Percentiles rank a stretch among this genome's conserved stretches.
phyloP scores from a whole-genome alignment of 2,329 filamentous ascomycete genomes.

The Colletotrichum liaoningense region DNA sequence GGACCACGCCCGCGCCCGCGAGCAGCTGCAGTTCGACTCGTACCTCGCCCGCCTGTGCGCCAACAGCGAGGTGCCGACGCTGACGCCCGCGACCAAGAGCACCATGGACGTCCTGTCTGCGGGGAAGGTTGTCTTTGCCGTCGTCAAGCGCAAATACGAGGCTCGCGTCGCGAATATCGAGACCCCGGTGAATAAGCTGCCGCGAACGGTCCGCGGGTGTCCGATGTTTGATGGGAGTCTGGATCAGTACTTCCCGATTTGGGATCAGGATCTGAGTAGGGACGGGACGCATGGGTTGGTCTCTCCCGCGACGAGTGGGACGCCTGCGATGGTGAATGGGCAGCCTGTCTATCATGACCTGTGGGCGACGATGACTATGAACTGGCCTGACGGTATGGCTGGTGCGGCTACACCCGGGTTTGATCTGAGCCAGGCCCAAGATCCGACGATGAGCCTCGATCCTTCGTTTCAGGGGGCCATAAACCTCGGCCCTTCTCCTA shows the following conservation, averaged over 20 bases:
- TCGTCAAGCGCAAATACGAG: slow-evolving; percentile 59
- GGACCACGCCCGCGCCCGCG: slow-evolving; percentile 52
- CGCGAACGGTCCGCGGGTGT: slow-evolving; percentile 47
- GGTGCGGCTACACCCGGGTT: not conserved
- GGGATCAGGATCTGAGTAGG: slow-evolving; percentile 52
- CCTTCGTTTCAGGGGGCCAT: slow-evolving; percentile 2
- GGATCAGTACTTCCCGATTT: slow-evolving; percentile 56
- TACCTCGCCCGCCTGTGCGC: slow-evolving; percentile 52
- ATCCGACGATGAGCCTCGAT: slow-evolving; percentile 8
- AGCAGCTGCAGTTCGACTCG: slow-evolving; percentile 50
- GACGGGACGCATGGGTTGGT: slow-evolving; percentile 13
- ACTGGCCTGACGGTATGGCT: slow-evolving; percentile 47
- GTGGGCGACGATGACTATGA: slow-evolving; percentile 61
- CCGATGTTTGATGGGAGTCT: slow-evolving; percentile 65
- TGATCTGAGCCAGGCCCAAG: not conserved
- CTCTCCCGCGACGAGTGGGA: not conserved
- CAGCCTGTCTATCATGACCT: slow-evolving; percentile 54
- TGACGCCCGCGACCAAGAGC: slow-evolving; percentile 36
- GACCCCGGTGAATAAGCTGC: slow-evolving; percentile 36
- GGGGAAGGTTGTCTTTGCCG: slow-evolving; percentile 56
- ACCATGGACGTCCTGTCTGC: slow-evolving; percentile 57
- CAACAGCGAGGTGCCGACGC: slow-evolving; percentile 37
- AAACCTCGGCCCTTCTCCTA: slow-evolving; percentile 3
- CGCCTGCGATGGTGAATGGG: slow-evolving; percentile 24
- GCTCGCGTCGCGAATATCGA: slow-evolving; percentile 50